phyloP scores from a whole-genome alignment of 208 protist genomes.

The Trypanosoma platydactyli region DNA sequence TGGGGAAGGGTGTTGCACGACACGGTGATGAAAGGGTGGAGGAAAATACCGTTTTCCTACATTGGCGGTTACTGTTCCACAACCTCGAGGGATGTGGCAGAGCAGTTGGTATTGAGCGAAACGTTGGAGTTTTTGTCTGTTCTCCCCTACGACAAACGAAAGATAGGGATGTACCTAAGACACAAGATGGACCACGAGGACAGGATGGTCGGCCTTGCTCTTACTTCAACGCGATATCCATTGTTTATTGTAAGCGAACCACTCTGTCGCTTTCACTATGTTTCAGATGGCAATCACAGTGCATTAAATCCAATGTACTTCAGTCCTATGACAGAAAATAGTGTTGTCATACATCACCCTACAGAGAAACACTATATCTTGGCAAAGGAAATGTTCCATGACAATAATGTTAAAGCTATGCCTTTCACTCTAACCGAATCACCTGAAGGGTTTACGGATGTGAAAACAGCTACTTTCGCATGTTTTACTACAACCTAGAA shows the following conservation, averaged over 20 bases:
- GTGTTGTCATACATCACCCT: background rate
- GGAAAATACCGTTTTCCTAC: background rate
- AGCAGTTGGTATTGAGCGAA: background rate
- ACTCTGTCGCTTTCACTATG: too few relatives aligned
- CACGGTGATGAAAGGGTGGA: background rate
- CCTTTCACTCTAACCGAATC: background rate
- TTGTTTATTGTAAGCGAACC: too few relatives aligned
- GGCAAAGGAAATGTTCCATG: background rate
- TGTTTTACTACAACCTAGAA: background rate
- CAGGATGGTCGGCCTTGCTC: too few relatives aligned
- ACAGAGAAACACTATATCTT: background rate
- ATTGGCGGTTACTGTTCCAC: slow-evolving; percentile 3
- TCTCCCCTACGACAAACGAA: too few relatives aligned
- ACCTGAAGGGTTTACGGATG: background rate
- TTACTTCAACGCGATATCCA: too few relatives aligned
- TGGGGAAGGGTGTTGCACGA: background rate
- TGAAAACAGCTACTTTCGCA: background rate
- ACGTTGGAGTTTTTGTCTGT: background rate
- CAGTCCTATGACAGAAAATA: background rate
- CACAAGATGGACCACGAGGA: too few relatives aligned
- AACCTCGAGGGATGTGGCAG: slow-evolving; percentile 3
- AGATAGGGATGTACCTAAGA: too few relatives aligned
- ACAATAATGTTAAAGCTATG: background rate
- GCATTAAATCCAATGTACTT: too few relatives aligned
- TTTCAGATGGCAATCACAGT: too few relatives aligned